Evolutionary conservation across 2,329 filamentous ascomycete genomes (phyloP), one percentile per base, ranked within the genome.

Genomic region (Podosphaera xanthii): DNA sequence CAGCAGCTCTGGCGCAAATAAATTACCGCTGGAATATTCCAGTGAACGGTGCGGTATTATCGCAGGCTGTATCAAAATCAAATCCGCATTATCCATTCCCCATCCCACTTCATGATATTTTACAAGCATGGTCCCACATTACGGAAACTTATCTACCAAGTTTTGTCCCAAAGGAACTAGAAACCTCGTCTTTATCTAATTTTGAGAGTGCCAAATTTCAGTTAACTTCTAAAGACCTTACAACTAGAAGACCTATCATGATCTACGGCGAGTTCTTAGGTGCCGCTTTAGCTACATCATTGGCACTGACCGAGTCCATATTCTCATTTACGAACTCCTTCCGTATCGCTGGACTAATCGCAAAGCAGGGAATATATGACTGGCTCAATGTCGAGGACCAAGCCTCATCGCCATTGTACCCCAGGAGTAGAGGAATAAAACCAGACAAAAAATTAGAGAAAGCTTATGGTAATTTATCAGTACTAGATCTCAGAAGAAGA

Each of bases 361-460:
- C 75, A 6, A 76, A 76, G 68, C 80, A 83, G 63, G 80, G 79
- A 49, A 73, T 83, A 60, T 83, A 80, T 69, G 77, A 83, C 70
- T 83, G 80, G 81, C 80, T 78, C 60, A 77, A 73, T 67, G 78
- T 82, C 60, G 72, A 80, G 4, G 76, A 0, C 73, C 76, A 33
- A 7, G 9, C 10, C 3, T 34, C 36, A n/a, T 35, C 52, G 14
- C 30, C 14, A 54, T 8, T 62, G 33, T 42, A 38, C 8, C 33
- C 34, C 14, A 22, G 22, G 36, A 36, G 8, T 4, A n/a, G 6
- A 8, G 10, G 30, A 10, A 22, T 22, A 30, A 3, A 12, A 2
- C 4, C 7, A 9, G 34, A 34, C 6, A n/a, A 7, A 33, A 34
- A 52, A 31, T 10, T 14, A 12, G 10, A 9, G 14, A n/a, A 35